phyloP scores from a whole-genome alignment of 345 rosid genomes.

The Cardamine occulta region DNA sequence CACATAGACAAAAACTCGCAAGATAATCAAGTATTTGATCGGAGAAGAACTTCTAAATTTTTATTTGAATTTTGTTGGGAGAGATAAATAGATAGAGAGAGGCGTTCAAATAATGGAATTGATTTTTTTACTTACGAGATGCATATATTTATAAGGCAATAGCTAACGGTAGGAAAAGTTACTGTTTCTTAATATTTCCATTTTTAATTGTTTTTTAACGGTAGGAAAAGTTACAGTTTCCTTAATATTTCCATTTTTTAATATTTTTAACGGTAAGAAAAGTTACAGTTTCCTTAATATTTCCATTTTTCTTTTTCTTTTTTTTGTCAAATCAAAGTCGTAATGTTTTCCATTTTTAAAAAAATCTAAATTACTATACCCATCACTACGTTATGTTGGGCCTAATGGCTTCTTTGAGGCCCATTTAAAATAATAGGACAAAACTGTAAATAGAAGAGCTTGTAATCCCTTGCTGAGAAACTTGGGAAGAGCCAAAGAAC shows the following conservation, averaged over 20 bases:
- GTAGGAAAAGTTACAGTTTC: not conserved
- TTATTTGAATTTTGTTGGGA: no score
- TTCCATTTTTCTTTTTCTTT: no score
- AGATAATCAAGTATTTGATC: not conserved
- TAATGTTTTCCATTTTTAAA: no score
- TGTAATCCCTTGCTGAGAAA: conserved; percentile 10
- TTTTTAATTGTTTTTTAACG: not conserved
- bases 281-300: no score
- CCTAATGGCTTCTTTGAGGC: not conserved
- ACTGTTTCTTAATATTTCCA: no score
- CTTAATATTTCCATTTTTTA: not conserved
- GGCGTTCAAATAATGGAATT: not conserved
- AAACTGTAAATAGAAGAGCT: not conserved
- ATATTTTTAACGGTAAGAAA: no score
- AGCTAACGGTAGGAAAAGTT: not conserved
- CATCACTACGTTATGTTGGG: not conserved
- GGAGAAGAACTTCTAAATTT: no score
- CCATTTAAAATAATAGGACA: conserved; percentile 13
- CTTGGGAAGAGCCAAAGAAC: conserved; percentile 27
- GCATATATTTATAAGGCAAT: not conserved
- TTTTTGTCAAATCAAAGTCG: no score
- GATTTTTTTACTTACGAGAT: not conserved
- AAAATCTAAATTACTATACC: no score
- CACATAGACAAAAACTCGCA: not conserved
- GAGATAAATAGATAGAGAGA: not conserved